These are phyloP conservation scores for Staphylotrichum longicolle DNA, from an alignment of 495 filamentous ascomycete genomes.

Conservation along the genomic window DNA sequence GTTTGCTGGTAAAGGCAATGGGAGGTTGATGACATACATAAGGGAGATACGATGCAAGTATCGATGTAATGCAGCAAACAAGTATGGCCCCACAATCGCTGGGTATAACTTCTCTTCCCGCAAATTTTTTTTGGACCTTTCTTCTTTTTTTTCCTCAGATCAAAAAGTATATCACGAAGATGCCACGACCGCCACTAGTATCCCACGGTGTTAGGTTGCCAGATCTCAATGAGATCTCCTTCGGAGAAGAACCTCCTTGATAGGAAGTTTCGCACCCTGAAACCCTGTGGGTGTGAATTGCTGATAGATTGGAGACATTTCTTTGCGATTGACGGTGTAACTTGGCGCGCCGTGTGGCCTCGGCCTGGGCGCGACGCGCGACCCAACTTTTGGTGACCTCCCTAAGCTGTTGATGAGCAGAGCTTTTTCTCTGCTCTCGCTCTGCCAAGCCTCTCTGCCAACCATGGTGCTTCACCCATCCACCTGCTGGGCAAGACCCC, in stretches of 20 bases:
- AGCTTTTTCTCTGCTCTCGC: no score
- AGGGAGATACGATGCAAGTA: background rate
- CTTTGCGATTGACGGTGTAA: background rate
- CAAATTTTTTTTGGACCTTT: constrained; percentile 18
- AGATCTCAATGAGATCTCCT: constrained; percentile 43
- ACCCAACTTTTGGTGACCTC: no score
- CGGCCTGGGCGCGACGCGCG: background rate
- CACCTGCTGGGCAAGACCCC: no score
- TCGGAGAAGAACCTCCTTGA: constrained; percentile 52
- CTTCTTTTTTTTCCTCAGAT: constrained; percentile 46
- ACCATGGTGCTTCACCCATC: no score
- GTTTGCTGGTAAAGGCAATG: no score
- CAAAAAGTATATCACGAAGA: constrained; percentile 53
- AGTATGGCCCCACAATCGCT: constrained; percentile 4
- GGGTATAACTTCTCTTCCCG: constrained; percentile 10
- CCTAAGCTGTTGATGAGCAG: no score
- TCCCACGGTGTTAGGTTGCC: constrained; percentile 52
- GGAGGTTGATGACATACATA: no score
- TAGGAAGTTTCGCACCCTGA: constrained; percentile 50
- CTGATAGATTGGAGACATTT: constrained; percentile 46
- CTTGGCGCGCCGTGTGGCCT: background rate
- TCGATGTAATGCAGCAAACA: background rate
- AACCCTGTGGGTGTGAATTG: constrained; percentile 45
- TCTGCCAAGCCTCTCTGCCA: no score
- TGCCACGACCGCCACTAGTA: constrained; percentile 53